These are phyloP conservation scores for Mrakia hoshinonis DNA, from an alignment of 768 basidiomycete genomes.

Conservation along the genomic window DNA sequence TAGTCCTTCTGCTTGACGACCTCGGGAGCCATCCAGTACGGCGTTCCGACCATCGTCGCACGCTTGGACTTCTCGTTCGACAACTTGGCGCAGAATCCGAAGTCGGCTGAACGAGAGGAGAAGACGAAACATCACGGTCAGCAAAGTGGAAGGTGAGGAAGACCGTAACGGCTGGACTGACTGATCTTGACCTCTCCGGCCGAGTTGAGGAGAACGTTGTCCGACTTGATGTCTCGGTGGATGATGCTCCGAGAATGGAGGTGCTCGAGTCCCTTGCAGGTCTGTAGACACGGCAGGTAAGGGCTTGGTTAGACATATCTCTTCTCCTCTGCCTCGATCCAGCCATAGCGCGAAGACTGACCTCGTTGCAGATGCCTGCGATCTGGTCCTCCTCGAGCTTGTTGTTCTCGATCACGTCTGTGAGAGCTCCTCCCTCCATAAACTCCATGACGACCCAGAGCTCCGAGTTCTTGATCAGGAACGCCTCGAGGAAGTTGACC, in stretches of 20 bases:
- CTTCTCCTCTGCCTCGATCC: not conserved
- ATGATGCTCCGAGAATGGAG: slow-evolving; percentile 90
- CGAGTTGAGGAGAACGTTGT: slow-evolving; percentile 87
- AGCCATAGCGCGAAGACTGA: slow-evolving; percentile 42
- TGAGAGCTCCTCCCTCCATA: slow-evolving; percentile 96
- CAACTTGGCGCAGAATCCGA: slow-evolving; percentile 91
- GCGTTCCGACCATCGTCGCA: slow-evolving; percentile 96
- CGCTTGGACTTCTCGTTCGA: slow-evolving; percentile 95
- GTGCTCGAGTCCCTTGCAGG: slow-evolving; percentile 88
- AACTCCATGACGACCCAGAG: slow-evolving; percentile 99
- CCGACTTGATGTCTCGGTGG: slow-evolving; percentile 93
- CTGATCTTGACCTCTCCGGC: slow-evolving; percentile 95
- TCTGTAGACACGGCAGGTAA: slow-evolving; percentile 46
- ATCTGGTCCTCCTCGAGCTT: slow-evolving; percentile 92
- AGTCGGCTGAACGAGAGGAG: slow-evolving; percentile 58
- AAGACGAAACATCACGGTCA: not conserved
- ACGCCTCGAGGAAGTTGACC: slow-evolving; percentile 87
- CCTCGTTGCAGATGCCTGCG: slow-evolving; percentile 81
- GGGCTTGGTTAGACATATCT: not conserved
- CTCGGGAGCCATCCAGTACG: slow-evolving; percentile 99
- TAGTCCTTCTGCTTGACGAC: slow-evolving; percentile 96
- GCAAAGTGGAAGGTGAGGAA: slow-evolving; percentile 43
- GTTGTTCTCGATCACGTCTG: slow-evolving; percentile 96
- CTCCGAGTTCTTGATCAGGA: slow-evolving; percentile 76
- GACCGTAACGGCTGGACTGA: slow-evolving; percentile 44